Evolutionary conservation across 306 rosid genomes (phyloP).

Genomic region (Aeschynomene evenia): DNA sequence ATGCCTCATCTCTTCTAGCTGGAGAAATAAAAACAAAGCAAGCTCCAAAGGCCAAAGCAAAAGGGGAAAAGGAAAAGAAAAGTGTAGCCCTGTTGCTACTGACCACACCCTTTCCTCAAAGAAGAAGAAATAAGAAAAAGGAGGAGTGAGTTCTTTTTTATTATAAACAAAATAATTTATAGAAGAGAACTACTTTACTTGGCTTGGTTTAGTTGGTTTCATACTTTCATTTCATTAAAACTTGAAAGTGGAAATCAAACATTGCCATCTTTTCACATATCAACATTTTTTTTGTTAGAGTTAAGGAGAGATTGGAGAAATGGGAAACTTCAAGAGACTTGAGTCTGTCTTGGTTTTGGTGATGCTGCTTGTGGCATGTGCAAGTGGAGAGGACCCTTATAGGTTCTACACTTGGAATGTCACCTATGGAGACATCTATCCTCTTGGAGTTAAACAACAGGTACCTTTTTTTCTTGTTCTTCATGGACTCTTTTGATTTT

Average conservation of each 20-base stretch:
- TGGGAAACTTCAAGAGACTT: conserved; percentile 40
- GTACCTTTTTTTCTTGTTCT: conserved; percentile 18
- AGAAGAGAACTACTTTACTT: too few relatives aligned
- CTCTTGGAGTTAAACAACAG: conserved; percentile 85
- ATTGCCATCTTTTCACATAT: background rate
- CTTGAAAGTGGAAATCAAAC: background rate
- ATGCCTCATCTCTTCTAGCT: background rate
- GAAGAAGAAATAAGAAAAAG: background rate
- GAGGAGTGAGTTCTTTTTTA: background rate
- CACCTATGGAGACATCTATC: conserved; percentile 85
- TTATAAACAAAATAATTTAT: background rate
- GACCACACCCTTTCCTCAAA: conserved; percentile 26
- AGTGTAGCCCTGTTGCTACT: background rate
- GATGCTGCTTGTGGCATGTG: conserved; percentile 44
- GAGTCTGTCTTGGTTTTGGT: conserved; percentile 32
- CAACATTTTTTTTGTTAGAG: background rate
- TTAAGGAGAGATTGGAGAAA: conserved; percentile 26
- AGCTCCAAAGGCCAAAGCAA: conserved; percentile 3
- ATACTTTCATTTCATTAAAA: background rate
- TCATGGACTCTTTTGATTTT: background rate
- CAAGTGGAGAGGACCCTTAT: conserved; percentile 76
- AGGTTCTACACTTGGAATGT: conserved; percentile 80
- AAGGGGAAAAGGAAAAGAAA: conserved; percentile 17
- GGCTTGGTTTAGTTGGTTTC: conserved; percentile 9
- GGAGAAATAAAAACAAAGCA: background rate